Evolutionary conservation across 495 filamentous ascomycete species (phyloP), one percentile per base, ranked within the genome.

Genomic region (Hyaloscypha finlandica): DNA sequence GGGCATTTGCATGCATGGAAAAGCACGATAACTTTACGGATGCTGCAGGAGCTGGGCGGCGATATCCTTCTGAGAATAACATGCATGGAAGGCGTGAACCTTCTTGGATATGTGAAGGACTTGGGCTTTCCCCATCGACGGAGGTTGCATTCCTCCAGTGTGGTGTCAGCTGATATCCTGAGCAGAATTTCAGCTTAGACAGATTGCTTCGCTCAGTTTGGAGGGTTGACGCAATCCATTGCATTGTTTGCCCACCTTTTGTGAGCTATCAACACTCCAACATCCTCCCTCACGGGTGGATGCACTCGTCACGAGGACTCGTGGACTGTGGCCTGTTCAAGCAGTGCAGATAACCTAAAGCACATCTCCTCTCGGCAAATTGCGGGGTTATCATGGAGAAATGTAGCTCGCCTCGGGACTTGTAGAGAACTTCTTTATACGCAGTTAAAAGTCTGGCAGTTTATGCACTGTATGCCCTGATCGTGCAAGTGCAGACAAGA

Each of bases 1-100:
- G 8, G 71, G 64, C 54, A 79, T 75, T 55, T 82, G 70, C 2
- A 55, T 55, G 20, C 20, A 22, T 25, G 35, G 35, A 37, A 37
- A 25, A 12, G 6, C 35, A 37, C 12, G 35, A 37, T 6, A 1
- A 6, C 12, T 37, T 0, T 37, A 12, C 0, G 35, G 1, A 37
- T 37, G 35, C 35, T 8, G 35, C 35, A 37, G 1, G 35, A 6
- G 35, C 12, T 6, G 35, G 3, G 12, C 8, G 12, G 35, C 12
- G 12, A 25, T 25, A 25, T 25, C 25, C 25, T 25, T 25, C 25
- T n/a, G 25, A 2, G 25, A 25, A 25, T 25, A 25, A 25, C 25
- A 25, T 25, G 25, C 25, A 37, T 37, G 35, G 12, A 37, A 37
- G 12, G 35, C 1, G 35, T 8, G 35, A 1, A 8, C 35, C 8